These are phyloP conservation scores for Penicillium sp. DNA, from an alignment of 2,329 filamentous ascomycete genomes.

Conservation along the genomic window DNA sequence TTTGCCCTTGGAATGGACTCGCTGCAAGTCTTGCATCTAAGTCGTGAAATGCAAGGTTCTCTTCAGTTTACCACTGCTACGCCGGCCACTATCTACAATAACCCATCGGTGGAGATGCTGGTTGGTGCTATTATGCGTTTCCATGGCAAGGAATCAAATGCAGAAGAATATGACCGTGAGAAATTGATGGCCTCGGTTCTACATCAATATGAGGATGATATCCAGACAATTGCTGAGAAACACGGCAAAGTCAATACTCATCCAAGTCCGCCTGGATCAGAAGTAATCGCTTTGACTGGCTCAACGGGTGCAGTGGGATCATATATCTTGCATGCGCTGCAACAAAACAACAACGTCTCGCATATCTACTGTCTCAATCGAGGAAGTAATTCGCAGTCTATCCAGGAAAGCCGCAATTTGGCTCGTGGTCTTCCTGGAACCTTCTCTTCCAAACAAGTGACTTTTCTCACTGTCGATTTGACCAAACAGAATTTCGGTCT, in stretches of 20 bases:
- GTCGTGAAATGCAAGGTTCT: not conserved
- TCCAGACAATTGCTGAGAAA: too few species aligned
- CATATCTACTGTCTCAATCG: not conserved
- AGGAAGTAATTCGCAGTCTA: not conserved
- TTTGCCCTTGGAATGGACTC: constrained; percentile 4
- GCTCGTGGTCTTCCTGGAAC: not conserved
- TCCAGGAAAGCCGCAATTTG: not conserved
- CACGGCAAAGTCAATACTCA: too few species aligned
- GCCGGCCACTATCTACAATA: constrained; percentile 1
- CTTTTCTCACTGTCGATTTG: not conserved
- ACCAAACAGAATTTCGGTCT: not conserved
- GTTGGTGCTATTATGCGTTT: too few species aligned
- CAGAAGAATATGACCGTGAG: too few species aligned
- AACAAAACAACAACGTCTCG: not conserved
- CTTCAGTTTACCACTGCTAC: not conserved
- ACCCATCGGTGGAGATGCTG: not conserved
- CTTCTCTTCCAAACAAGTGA: not conserved
- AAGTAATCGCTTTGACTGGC: not conserved
- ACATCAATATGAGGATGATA: too few species aligned
- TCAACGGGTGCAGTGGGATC: not conserved
- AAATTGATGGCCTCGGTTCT: too few species aligned
- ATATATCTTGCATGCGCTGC: not conserved
- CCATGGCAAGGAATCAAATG: too few species aligned
- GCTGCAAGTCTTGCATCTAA: not conserved
- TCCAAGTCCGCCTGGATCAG: not conserved